Conservation (phyloP, 108 stramenopile species). For the Pseudonitzschia multistriata region DNA sequence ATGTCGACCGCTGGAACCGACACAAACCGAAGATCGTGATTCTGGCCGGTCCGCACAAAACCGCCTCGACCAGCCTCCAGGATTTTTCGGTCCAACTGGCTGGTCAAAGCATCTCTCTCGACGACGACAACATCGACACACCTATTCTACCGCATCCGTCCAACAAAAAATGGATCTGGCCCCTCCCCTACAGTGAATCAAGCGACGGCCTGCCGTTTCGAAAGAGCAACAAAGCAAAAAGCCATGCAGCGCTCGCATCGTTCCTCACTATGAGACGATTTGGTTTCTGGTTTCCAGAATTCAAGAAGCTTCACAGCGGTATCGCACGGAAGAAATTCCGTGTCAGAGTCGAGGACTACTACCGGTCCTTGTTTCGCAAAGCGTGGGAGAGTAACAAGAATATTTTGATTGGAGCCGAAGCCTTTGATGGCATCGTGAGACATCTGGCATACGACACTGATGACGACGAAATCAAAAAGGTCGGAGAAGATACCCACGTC, state of each 20-base stretch:
- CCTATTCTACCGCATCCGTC: neutral
- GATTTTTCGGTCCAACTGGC: neutral
- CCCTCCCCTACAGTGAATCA: neutral
- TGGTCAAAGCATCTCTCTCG: neutral
- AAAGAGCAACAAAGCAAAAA: neutral
- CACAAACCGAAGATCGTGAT: neutral
- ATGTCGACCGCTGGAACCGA: neutral
- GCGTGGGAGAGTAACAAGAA: constrained; percentile 7
- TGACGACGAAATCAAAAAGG: neutral
- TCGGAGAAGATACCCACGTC: neutral
- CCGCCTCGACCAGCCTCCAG: neutral
- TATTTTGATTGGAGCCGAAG: constrained; percentile 16
- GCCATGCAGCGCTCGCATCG: neutral
- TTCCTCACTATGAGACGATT: neutral
- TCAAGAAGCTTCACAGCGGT: neutral
- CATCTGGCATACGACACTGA: neutral
- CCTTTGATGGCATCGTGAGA: constrained; percentile 10
- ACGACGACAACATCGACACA: neutral
- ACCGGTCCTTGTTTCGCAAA: neutral
- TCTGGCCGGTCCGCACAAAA: constrained; percentile 16
- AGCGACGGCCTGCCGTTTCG: too few species aligned
- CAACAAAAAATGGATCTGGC: neutral
- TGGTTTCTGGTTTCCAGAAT: neutral
- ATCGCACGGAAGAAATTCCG: neutral
- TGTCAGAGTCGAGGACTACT: neutral